Conservation (phyloP, 2,329 filamentous ascomycete species). For the Pseudopyrenochaeta lycopersici region DNA sequence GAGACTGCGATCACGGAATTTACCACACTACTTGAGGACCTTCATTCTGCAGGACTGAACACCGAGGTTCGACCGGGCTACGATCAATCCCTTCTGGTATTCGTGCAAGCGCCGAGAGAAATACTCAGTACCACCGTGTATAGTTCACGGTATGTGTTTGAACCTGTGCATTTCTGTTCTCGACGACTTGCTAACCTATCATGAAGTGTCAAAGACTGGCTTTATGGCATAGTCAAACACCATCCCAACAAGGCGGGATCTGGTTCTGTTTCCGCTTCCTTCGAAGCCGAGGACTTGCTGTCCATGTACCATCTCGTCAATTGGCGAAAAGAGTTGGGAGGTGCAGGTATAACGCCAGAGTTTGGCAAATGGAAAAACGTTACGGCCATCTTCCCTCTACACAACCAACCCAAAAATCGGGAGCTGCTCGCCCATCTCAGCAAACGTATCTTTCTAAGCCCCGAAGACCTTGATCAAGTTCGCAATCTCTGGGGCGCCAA, state of each 20-base stretch:
- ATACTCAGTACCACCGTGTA: slow-evolving; percentile 43
- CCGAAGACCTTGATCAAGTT: slow-evolving; percentile 75
- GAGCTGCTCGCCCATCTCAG: slow-evolving; percentile 79
- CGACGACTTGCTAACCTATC: not conserved
- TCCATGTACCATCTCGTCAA: slow-evolving; percentile 81
- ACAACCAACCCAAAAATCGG: slow-evolving; percentile 79
- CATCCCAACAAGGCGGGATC: slow-evolving; percentile 60
- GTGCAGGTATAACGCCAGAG: slow-evolving; percentile 77
- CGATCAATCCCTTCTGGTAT: slow-evolving; percentile 39
- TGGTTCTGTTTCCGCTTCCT: slow-evolving; percentile 67
- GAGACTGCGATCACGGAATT: slow-evolving; percentile 32
- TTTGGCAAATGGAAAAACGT: slow-evolving; percentile 77
- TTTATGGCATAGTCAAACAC: slow-evolving; percentile 75
- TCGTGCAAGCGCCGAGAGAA: slow-evolving; percentile 41
- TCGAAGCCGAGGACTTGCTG: slow-evolving; percentile 80
- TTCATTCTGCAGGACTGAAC: slow-evolving; percentile 39
- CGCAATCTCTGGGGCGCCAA: slow-evolving; percentile 80
- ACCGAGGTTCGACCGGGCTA: slow-evolving; percentile 44
- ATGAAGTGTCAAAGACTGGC: slow-evolving; percentile 80
- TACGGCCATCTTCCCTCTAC: slow-evolving; percentile 78
- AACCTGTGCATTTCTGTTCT: not conserved
- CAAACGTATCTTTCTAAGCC: slow-evolving; percentile 72
- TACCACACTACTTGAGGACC: slow-evolving; percentile 28
- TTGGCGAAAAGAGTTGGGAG: slow-evolving; percentile 75
- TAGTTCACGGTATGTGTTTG: slow-evolving; percentile 34